Percentiles rank a stretch among this genome's conserved stretches.
Conservation (phyloP, 1,139 yeast species). For the Lodderomyces metapsilosis region DNA sequence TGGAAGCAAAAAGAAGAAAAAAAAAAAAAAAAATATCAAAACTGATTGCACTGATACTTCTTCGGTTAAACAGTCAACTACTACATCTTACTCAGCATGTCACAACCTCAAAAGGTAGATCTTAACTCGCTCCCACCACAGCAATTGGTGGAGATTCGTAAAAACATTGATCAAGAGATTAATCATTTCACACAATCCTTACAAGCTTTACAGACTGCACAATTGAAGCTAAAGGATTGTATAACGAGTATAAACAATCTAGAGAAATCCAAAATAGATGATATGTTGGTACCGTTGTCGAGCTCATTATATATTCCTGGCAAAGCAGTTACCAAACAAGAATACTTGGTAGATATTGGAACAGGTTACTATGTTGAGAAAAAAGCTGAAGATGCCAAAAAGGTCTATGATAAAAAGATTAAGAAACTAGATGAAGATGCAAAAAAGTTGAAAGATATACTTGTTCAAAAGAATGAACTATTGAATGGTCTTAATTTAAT, state of each 20-base stretch:
- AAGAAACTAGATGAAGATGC: constrained; percentile 72
- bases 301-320: constrained; percentile 91
- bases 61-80: too few species aligned
- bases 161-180: constrained; percentile 80
- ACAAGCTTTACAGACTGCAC: constrained; percentile 83
- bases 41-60: too few species aligned
- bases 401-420: constrained; percentile 74
- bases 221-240: constrained; percentile 80
- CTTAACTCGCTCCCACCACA: constrained; percentile 72
- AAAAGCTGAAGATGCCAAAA: constrained; percentile 60
- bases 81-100: constrained; percentile 11
- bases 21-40: constrained; percentile 3
- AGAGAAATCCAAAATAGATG: constrained; percentile 37
- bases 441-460: constrained; percentile 68
- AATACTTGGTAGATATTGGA: constrained; percentile 89
- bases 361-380: constrained; percentile 95
- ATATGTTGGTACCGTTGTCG: constrained; percentile 82
- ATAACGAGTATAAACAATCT: constrained; percentile 64
- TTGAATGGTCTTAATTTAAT: constrained; percentile 53
- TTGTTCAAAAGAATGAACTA: constrained; percentile 60
- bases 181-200: constrained; percentile 83
- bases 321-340: constrained; percentile 55
- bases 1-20: too few species aligned
- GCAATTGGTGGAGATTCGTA: constrained; percentile 81
- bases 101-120: constrained; percentile 42